These are phyloP conservation scores for Lumnitzera racemosa DNA, from an alignment of 345 rosid genomes.

Conservation along the genomic window DNA sequence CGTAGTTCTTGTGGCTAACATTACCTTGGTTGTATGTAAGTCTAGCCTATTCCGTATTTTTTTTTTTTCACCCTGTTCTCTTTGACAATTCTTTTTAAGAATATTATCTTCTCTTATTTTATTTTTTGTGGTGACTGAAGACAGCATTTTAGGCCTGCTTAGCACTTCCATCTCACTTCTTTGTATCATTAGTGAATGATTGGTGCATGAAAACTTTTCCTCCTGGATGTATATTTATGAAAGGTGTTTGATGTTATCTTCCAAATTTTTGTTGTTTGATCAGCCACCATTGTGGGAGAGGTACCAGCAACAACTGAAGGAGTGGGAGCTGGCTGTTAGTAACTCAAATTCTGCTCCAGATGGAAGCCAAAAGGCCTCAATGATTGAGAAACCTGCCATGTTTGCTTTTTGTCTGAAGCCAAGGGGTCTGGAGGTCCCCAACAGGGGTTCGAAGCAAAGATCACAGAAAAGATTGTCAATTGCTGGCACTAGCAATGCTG, in stretches of 20 bases:
- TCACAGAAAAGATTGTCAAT: conserved; percentile 65
- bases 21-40: no score
- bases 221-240: neutral
- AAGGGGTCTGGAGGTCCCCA: conserved; percentile 83
- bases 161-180: no score
- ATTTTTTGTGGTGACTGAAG: no score
- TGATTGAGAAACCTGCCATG: conserved; percentile 73
- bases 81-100: no score
- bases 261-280: conserved; percentile 8
- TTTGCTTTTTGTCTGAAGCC: conserved; percentile 98
- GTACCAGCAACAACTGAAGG: conserved; percentile 70
- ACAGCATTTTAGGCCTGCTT: no score
- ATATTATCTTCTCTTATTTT: no score
- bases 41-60: no score
- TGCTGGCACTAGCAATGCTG: conserved; percentile 41
- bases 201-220: no score
- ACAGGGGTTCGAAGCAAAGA: conserved; percentile 85
- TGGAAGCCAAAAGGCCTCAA: conserved; percentile 44
- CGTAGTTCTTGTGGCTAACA: no score
- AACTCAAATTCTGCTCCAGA: conserved; percentile 28
- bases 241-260: conserved; percentile 4
- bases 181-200: no score
- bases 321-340: conserved; percentile 65
- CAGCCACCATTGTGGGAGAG: conserved; percentile 95
- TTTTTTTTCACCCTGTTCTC: no score